A percentile compares a stretch with the other conserved stretches of the same genome.
phyloP scores from a whole-genome alignment of 2,329 filamentous ascomycete genomes.

The Xylariaceae sp. region DNA sequence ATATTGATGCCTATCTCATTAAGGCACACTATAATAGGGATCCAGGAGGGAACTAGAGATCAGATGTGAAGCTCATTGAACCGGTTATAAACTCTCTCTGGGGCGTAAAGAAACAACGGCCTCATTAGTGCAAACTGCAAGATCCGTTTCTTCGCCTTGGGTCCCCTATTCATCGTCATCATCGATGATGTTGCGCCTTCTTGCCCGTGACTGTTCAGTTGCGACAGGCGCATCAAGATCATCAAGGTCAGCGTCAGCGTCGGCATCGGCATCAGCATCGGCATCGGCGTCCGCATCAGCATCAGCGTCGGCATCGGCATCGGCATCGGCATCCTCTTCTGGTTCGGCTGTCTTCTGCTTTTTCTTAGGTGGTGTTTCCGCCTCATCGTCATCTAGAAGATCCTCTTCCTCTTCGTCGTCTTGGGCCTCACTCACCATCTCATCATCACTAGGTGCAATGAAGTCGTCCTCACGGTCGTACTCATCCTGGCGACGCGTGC shows the following conservation, averaged over 20 bases:
- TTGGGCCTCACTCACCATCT: slow-evolving; percentile 50
- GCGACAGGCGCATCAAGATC: slow-evolving; percentile 42
- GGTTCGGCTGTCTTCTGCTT: slow-evolving; percentile 48
- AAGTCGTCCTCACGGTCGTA: slow-evolving; percentile 80
- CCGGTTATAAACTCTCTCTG: slow-evolving; percentile 5
- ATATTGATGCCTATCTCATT: not conserved
- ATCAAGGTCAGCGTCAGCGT: slow-evolving; percentile 53
- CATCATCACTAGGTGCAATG: slow-evolving; percentile 70
- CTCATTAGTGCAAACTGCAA: not conserved
- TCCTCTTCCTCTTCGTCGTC: slow-evolving; percentile 61
- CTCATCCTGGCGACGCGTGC: slow-evolving; percentile 62
- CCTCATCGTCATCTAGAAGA: slow-evolving; percentile 47
- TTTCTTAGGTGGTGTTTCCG: slow-evolving; percentile 44
- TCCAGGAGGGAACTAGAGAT: not conserved
- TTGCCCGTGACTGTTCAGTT: slow-evolving; percentile 40
- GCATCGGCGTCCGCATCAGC: slow-evolving; percentile 55
- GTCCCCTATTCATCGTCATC: slow-evolving; percentile 47
- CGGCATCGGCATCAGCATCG: slow-evolving; percentile 54
- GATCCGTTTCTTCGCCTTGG: not conserved
- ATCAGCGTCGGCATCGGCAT: slow-evolving; percentile 54
- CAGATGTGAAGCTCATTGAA: not conserved
- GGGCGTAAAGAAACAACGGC: not conserved
- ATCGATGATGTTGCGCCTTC: slow-evolving; percentile 55
- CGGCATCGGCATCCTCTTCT: slow-evolving; percentile 46
- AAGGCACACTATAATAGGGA: not conserved